Evolutionary conservation across 2,329 filamentous ascomycete genomes (phyloP).

Genomic region (Cadophora luteo-olivacea): DNA sequence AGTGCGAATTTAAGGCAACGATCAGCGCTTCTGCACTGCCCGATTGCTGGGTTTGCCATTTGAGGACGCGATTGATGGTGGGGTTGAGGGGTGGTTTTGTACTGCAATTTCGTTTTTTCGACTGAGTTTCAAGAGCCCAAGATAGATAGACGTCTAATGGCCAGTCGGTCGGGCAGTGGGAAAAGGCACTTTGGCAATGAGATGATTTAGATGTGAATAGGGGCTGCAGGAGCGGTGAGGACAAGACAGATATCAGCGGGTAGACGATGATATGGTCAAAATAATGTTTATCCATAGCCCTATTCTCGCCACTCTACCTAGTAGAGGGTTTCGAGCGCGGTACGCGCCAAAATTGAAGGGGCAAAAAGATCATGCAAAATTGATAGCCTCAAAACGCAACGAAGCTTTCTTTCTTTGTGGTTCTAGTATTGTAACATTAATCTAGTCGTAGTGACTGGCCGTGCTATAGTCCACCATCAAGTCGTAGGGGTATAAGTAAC

Average conservation of each 20-base stretch:
- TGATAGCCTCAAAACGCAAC: background rate
- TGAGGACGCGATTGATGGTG: background rate
- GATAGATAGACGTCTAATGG: background rate
- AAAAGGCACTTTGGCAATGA: background rate
- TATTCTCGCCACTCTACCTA: background rate
- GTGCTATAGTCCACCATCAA: constrained; percentile 7
- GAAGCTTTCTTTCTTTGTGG: background rate
- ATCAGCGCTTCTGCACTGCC: background rate
- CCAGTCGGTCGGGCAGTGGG: background rate
- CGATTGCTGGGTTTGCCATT: background rate
- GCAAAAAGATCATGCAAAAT: background rate
- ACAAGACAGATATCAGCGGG: background rate
- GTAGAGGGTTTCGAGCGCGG: background rate
- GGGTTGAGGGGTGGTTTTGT: constrained; percentile 4
- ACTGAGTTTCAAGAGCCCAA: background rate
- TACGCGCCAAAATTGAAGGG: background rate
- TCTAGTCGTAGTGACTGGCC: constrained; percentile 19
- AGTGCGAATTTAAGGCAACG: background rate
- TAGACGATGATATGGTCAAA: no score
- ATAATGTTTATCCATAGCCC: background rate
- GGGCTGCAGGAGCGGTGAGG: background rate
- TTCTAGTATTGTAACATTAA: constrained; percentile 18
- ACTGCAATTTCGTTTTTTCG: constrained; percentile 8
- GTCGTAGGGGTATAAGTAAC: constrained; percentile 25
- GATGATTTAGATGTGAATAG: background rate